Evolutionary conservation across 495 filamentous ascomycete species (phyloP), one percentile per base, ranked within the genome.

Genomic region (Neurospora sublineolata): DNA sequence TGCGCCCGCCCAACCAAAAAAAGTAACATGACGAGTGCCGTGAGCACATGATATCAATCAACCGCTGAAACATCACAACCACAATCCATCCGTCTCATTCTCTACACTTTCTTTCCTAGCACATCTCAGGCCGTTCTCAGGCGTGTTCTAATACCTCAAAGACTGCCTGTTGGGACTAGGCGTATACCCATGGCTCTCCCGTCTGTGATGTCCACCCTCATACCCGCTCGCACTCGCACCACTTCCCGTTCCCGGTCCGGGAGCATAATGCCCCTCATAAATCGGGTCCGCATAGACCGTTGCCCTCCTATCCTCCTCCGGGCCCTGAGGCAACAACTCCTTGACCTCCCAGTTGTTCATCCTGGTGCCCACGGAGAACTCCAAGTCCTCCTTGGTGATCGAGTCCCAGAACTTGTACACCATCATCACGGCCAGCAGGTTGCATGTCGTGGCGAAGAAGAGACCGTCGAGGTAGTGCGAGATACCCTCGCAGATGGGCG

Each of bases 351-450:
- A 99, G 77, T 94, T 97, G 79, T 97, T 96, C 77, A 91, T 89
- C 80, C 97, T 93, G 69, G 91, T 92, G 69, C 95, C 94, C 41
- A 99, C 95, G 68, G 92, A 95, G 83, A 99, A 99, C 80, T 99
- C 95, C 71, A 99, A 88, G 79, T 99, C 95, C 84, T 98, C 95
- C 77, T 91, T 94, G 67, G 95, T 99, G 82, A 99, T 98, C 36
- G 94, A 97, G 80, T 99, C 95, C 95, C 95, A 99, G 85, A 96
- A 98, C 93, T 99, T 99, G 86, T 99, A 99, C 12, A 98, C 90
- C 95, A 99, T 99, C 95, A 99, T 99, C 69, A 98, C 94, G 3
- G 90, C 94, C 11, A 98, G 85, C 39, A 99, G 83, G 78, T 99
- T 98, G 83, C 92, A 94, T 74, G 94, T 90, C 0, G 94, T 97